Evolutionary conservation across 257 asterid species (phyloP), one percentile per base, ranked within the genome.

Genomic region (Phtheirospermum japonicum): DNA sequence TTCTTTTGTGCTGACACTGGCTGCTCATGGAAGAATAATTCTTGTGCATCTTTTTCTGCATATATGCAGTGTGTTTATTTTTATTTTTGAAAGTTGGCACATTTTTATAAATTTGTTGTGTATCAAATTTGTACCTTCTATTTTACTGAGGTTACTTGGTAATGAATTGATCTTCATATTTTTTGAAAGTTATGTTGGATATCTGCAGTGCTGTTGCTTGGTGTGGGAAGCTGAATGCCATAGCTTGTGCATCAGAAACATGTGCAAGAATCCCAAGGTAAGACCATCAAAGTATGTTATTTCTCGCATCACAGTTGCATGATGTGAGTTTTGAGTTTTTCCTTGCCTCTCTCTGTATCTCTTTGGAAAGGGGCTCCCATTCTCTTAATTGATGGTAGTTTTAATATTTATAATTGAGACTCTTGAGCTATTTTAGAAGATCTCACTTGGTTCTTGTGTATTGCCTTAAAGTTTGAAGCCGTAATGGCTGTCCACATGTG

Each of bases 261-360:
- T 93, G 99, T 79, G 97, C 99, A 13, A 80, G 97, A 74, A 89
- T 89, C 62, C 99, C 99, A 26, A 93, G 99, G 99, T 93, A 59
- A 62, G 82, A 26, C 36, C 30, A 45, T 59, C 37, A 17, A 8
- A 26, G 46, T 53, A 4, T 61, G 57, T 52, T 52, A 9, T 19
- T 50, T 45, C 23, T 4, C 52, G 28, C 56, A 50, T 19, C 56
- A 18, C 30, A 50, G 14, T 12, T 43, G 64, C 37, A 49, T 32
- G 16, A 11, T 36, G 11, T 36, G 7, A 13, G 14, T 39, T 16
- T 37, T 39, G 23, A 59, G 59, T 16, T 31, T 12, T 7, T 65
- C 36, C 7, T 16, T 53, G 26, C 50, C 50, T 16, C 16, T 4
- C 6, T 5, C 9, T 11, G n/a, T 11, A 0, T 36, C 14, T 11